Conservation (phyloP, 495 filamentous ascomycete genomes). For the Podospora tetraspora region DNA sequence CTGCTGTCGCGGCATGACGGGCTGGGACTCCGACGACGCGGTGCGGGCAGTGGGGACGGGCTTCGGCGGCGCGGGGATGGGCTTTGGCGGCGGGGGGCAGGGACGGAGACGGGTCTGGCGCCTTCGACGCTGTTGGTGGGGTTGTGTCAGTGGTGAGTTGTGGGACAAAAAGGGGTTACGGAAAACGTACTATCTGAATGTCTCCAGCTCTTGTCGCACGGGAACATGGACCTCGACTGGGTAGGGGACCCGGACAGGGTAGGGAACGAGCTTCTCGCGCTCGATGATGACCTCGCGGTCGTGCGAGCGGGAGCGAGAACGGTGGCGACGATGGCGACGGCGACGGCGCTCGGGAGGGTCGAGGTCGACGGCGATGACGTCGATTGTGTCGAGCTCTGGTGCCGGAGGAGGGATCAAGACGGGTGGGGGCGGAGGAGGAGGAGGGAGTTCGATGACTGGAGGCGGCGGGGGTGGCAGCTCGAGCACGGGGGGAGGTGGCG, state of each 20-base stretch:
- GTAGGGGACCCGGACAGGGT: conserved; percentile 33
- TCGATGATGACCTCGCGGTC: conserved; percentile 46
- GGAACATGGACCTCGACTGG: conserved; percentile 24
- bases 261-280: conserved; percentile 39
- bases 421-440: conserved; percentile 23
- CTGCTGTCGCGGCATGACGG: background rate
- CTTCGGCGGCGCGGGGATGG: background rate
- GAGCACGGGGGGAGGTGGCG: conserved; percentile 25
- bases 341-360: conserved; percentile 32
- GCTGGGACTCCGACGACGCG: background rate
- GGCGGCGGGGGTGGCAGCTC: conserved; percentile 13
- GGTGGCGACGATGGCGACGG: conserved; percentile 22
- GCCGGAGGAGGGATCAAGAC: conserved; percentile 17
- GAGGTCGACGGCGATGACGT: conserved; percentile 50
- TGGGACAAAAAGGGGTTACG: background rate
- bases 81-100: background rate
- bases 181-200: conserved; percentile 35
- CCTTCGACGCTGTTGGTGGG: background rate
- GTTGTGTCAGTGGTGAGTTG: background rate
- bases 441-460: conserved; percentile 19
- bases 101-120: background rate
- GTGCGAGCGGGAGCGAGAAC: conserved; percentile 23
- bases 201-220: conserved; percentile 36
- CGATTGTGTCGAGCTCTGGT: conserved; percentile 37
- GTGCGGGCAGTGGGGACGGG: background rate